Conservation (phyloP, 176 grass and related monocot genomes). For the Oryza australiensis region DNA sequence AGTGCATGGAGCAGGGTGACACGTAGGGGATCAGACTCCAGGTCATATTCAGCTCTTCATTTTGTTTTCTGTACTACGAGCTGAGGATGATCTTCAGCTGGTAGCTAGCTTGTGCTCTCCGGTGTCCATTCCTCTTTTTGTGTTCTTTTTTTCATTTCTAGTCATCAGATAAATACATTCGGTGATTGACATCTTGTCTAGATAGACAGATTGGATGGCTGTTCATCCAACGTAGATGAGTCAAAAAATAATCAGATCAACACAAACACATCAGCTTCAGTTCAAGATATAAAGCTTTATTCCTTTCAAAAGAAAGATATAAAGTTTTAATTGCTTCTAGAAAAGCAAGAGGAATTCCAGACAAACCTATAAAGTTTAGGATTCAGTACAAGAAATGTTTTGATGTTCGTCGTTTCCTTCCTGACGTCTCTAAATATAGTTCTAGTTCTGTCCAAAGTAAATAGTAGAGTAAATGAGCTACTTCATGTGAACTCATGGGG, state of each 20-base stretch:
- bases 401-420: background rate
- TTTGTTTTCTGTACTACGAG: background rate
- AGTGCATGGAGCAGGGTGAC: background rate
- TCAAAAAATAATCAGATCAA: background rate
- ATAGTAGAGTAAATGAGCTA: no score
- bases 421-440: background rate
- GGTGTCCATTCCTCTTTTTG: background rate
- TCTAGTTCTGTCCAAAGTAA: background rate
- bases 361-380: background rate
- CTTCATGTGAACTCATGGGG: conserved; percentile 11
- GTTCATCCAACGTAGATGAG: conserved; percentile 1
- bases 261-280: background rate
- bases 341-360: background rate
- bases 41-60: background rate
- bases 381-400: background rate
- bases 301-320: no score
- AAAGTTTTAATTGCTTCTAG: background rate
- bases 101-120: background rate
- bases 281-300: conserved; percentile 11
- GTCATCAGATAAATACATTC: background rate
- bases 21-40: conserved; percentile 9
- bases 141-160: background rate
- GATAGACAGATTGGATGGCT: background rate
- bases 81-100: background rate
- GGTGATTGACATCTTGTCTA: conserved; percentile 21